Evolutionary conservation across 805 yeast genomes (phyloP).

Genomic region (Lipomyces starkeyi): DNA sequence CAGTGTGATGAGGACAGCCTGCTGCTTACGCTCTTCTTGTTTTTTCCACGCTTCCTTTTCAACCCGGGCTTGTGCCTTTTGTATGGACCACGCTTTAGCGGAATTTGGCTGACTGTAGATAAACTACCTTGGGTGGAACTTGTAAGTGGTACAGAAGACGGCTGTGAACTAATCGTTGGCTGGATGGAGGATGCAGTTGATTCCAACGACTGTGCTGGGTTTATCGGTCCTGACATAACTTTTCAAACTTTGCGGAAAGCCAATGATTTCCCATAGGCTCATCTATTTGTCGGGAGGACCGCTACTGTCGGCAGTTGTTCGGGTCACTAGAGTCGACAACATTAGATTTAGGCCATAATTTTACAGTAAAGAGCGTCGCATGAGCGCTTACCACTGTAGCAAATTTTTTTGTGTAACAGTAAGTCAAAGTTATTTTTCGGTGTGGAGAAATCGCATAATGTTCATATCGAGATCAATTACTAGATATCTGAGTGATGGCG

Average conservation of each 20-base stretch:
- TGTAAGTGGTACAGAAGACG: neutral
- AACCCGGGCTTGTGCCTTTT: slow-evolving; percentile 14
- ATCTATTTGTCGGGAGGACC: neutral
- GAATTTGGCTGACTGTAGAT: slow-evolving; percentile 8
- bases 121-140: slow-evolving; percentile 3
- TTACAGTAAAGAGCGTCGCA: neutral
- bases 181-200: neutral
- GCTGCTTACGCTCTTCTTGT: slow-evolving; percentile 18
- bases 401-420: no score
- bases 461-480: no score
- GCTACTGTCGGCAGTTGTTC: neutral
- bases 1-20: neutral
- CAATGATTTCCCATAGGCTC: neutral
- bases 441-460: no score
- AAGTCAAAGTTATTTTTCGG: no score
- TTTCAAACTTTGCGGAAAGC: neutral
- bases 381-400: neutral
- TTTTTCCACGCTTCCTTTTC: slow-evolving; percentile 10
- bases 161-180: neutral
- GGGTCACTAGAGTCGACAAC: neutral
- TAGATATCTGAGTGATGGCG: no score
- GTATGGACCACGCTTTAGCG: slow-evolving; percentile 9
- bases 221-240: neutral
- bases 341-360: neutral
- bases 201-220: neutral